phyloP scores from a whole-genome alignment of 2,329 filamentous ascomycete species.

The Penicillium concentricum region DNA sequence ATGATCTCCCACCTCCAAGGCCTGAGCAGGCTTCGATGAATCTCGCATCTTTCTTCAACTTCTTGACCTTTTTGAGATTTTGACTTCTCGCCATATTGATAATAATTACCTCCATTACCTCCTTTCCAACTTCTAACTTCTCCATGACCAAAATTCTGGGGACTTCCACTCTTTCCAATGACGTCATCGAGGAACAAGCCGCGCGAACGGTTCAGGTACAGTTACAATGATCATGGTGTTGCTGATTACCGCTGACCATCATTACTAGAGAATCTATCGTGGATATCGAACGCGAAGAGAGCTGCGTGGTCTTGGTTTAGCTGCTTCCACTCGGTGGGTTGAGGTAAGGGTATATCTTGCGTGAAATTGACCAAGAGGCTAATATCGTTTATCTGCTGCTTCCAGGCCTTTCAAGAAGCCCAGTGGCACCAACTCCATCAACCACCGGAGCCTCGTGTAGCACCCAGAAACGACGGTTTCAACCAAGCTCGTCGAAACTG shows the following conservation, averaged over 20 bases:
- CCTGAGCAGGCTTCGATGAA: background rate
- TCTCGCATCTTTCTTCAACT: background rate
- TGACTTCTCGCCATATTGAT: background rate
- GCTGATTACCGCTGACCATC: background rate
- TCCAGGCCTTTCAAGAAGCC: slow-evolving; percentile 55
- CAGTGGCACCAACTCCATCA: slow-evolving; percentile 51
- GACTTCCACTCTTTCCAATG: slow-evolving; percentile 5
- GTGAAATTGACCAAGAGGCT: background rate
- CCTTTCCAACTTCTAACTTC: background rate
- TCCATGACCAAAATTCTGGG: background rate
- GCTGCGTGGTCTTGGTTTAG: slow-evolving; percentile 65
- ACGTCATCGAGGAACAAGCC: slow-evolving; percentile 21
- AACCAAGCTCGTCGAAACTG: slow-evolving; percentile 65
- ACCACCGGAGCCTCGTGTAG: slow-evolving; percentile 33
- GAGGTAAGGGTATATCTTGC: slow-evolving; percentile 50
- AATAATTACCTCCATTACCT: background rate
- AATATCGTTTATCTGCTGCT: background rate
- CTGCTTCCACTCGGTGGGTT: slow-evolving; percentile 69
- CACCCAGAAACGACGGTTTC: slow-evolving; percentile 18
- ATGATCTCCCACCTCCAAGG: no score
- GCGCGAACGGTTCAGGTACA: slow-evolving; percentile 24
- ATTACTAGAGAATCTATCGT: slow-evolving; percentile 66
- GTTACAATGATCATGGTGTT: background rate
- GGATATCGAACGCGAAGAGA: slow-evolving; percentile 73
- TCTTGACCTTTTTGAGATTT: background rate